phyloP scores from a whole-genome alignment of 1,284 basidiomycete genomes.

The Ustilago tritici region DNA sequence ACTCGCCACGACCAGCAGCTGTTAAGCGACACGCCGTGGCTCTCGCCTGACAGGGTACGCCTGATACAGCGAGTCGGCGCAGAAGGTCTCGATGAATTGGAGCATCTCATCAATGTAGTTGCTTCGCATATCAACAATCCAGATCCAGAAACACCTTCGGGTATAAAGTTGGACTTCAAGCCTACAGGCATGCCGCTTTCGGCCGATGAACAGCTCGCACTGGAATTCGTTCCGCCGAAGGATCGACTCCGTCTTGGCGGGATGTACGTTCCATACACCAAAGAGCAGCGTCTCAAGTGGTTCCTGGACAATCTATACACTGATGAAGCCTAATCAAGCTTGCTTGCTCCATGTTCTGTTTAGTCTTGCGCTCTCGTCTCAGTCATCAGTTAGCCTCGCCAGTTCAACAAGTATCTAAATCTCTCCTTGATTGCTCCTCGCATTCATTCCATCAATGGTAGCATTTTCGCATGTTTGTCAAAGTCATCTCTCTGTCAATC shows the following conservation, averaged over 20 bases:
- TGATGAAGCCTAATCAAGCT: slow-evolving; percentile 24
- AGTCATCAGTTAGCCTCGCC: too few relatives aligned
- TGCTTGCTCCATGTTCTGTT: background rate
- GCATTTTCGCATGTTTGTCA: background rate
- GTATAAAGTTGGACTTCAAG: background rate
- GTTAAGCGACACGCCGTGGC: slow-evolving; percentile 6
- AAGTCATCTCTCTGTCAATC: background rate
- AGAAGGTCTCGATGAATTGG: background rate
- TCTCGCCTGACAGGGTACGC: background rate
- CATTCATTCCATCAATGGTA: too few relatives aligned
- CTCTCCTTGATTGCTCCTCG: too few relatives aligned
- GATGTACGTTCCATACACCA: slow-evolving; percentile 48
- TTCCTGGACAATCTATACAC: slow-evolving; percentile 45
- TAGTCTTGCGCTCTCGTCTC: too few relatives aligned
- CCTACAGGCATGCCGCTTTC: background rate
- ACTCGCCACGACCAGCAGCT: slow-evolving; percentile 35
- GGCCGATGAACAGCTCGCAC: slow-evolving; percentile 14
- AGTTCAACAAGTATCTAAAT: too few relatives aligned
- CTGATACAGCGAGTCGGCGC: slow-evolving; percentile 9
- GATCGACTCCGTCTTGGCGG: slow-evolving; percentile 33
- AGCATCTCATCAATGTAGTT: background rate
- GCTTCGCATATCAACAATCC: background rate
- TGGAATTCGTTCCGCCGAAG: slow-evolving; percentile 25
- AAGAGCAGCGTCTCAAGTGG: slow-evolving; percentile 39
- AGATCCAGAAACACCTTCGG: background rate